Evolutionary conservation across 1,284 basidiomycete species (phyloP).

Genomic region (Heliocybe sulcata): DNA sequence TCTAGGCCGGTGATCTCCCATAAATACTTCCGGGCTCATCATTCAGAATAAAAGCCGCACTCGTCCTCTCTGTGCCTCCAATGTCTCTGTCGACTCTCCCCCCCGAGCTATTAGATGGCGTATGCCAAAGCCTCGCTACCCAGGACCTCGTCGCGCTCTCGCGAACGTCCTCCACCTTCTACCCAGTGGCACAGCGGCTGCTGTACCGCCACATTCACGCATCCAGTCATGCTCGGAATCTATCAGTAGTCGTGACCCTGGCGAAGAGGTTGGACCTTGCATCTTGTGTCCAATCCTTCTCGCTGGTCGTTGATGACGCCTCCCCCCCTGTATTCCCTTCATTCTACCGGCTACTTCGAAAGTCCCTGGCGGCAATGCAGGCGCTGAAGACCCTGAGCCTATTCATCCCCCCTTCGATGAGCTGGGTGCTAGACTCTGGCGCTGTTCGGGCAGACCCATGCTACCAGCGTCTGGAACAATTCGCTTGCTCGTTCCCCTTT

Average conservation of each 20-base stretch:
- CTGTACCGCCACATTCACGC: conserved; percentile 54
- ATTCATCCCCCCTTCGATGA: conserved; percentile 39
- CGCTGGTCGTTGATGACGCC: conserved; percentile 39
- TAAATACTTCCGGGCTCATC: conserved; percentile 2
- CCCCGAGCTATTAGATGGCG: conserved; percentile 42
- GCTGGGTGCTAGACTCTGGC: conserved; percentile 42
- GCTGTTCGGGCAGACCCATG: conserved; percentile 7
- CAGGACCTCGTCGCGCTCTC: conserved; percentile 40
- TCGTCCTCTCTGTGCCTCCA: background rate
- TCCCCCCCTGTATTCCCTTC: conserved; percentile 28
- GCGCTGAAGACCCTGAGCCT: conserved; percentile 51
- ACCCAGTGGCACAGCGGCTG: conserved; percentile 42
- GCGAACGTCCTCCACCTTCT: conserved; percentile 31
- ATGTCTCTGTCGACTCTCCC: conserved; percentile 34
- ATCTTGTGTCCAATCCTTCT: conserved; percentile 49
- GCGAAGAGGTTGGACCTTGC: conserved; percentile 46
- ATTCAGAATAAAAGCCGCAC: background rate
- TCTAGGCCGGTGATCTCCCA: conserved; percentile 4
- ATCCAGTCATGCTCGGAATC: conserved; percentile 34
- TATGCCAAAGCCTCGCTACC: conserved; percentile 29
- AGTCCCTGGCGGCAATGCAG: conserved; percentile 49
- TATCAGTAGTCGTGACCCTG: conserved; percentile 44
- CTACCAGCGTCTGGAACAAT: conserved; percentile 42
- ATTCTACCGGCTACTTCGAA: conserved; percentile 41
- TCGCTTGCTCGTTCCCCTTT: conserved; percentile 51